Conservation (phyloP, 2,329 filamentous ascomycete species). For the Aureobasidium sp. region DNA sequence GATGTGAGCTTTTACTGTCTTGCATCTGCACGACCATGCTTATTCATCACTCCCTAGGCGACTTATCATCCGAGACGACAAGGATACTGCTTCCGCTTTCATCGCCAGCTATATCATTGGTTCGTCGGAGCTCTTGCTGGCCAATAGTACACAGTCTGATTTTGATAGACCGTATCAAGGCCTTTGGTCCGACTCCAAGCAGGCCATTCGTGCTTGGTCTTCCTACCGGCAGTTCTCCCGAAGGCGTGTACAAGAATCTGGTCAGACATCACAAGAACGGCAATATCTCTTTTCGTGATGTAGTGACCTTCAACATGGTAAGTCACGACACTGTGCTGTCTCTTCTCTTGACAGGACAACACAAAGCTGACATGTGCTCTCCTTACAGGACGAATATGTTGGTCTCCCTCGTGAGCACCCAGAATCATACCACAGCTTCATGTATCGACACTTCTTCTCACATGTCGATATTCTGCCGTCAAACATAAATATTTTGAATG, state of each 20-base stretch:
- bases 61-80: constrained; percentile 73
- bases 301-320: constrained; percentile 90
- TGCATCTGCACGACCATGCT: too few species aligned
- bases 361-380: neutral
- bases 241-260: constrained; percentile 69
- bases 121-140: constrained; percentile 31
- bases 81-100: constrained; percentile 62
- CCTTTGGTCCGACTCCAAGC: constrained; percentile 63
- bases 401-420: constrained; percentile 75
- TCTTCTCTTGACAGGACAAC: neutral
- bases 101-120: constrained; percentile 76
- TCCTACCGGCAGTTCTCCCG: constrained; percentile 75
- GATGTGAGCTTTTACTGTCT: too few species aligned
- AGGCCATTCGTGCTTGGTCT: constrained; percentile 77
- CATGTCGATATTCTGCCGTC: constrained; percentile 73
- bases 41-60: constrained; percentile 38
- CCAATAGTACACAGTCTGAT: constrained; percentile 1
- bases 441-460: constrained; percentile 89
- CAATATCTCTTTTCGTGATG: constrained; percentile 77
- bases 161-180: constrained; percentile 63
- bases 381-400: constrained; percentile 70
- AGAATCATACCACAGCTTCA: constrained; percentile 84
- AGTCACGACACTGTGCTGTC: constrained; percentile 15
- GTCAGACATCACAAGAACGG: constrained; percentile 65
- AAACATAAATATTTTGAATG: constrained; percentile 79